Base-by-base conservation (phyloP, 257 asterid species). In the Penstemon eatonii region DNA sequence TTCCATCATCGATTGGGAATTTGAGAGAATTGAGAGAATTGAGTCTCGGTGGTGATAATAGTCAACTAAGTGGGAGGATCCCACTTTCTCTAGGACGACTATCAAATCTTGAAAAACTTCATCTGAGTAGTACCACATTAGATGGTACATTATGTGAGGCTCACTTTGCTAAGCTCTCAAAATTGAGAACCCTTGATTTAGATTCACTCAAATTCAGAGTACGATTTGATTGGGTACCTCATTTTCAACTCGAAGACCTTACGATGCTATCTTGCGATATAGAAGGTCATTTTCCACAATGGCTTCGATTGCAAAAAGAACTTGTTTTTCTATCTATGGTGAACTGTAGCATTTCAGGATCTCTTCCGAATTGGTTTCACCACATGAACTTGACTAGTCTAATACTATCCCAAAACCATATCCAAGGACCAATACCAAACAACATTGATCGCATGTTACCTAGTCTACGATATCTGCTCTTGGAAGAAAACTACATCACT, bases 121-220 rank as follows among this genome's bases (percentile, higher is more conserved):
- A 18, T 11, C 0, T 67, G 40, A 41, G 45, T 42, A 2, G 0
- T 12, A 56, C 56, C 37, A 7, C 65, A n/a, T 44, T 56, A 2
- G 15, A 56, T 3, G 46, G 45, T 19, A 55, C 72, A 36, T 56
- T 67, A 11, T 9, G 37, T 5, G 56, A 67, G 56, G 41, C 43
- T 41, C 71, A 66, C 54, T 66, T 66, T 53, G 63, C 52, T 15
- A 66, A 15, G 25, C 61, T 52, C 15, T 51, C 41, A n/a, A 66
- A 40, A 7, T 40, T 66, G 40, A 4, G 25, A 25, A 0, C 0
- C 11, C n/a, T 67, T 67, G 0, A 0, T 4, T n/a, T 7, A 10
- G 3, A 6, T 4, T 47, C 40, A 47, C 11, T 67, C 5, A 25
- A 55, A 25, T 67, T 67, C 5, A 42, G 54, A 12, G 47, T 68